Base-by-base conservation (phyloP, 1,139 yeast genomes). In the Yarrowia galli region DNA sequence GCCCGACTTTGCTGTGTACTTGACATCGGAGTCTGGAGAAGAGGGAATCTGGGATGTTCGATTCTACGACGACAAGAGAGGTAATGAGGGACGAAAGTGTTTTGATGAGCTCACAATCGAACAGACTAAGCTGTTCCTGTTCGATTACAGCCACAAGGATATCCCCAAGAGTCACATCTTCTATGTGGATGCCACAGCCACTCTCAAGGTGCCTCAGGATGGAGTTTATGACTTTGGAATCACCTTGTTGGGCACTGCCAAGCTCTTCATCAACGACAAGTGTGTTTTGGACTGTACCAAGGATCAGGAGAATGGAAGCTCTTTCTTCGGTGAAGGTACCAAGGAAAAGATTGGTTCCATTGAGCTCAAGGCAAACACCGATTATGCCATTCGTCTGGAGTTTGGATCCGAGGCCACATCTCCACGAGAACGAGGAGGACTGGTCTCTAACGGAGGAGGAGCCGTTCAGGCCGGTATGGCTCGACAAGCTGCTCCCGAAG, bases 201-300 rank as follows among this genome's bases (percentile, higher is more conserved):
- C 76, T 40, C 83, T 79, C 70, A 75, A 73, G 2, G 84, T 88
- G 10, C 84, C 83, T 67, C 82, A 79, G 67, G 74, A 82, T 67
- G 87, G 84, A 23, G 81, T 77, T 16, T 86, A 84, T 72, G 82
- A 80, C 67, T 82, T 87, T 73, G 88, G 88, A 35, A 77, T 84
- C 68, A 76, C 83, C 10, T 82, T 83, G 65, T 74, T 80, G 67
- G 90, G 90, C 61, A 83, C 88, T 58, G 87, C 86, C 43, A 81
- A 80, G 72, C 71, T 87, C 32, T 87, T 80, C 72, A 75, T 87
- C 67, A 83, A 87, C 71, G 88, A 77, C 68, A 75, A 84, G 73
- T 76, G 85, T 68, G 79, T 87, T 36, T 85, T 86, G 69, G 89
- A 86, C 74, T 86, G 87, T 77, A 83, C 82, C 73, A 84, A 85